These are phyloP conservation scores for Sonneratia alba DNA, from an alignment of 345 rosid genomes.

Conservation along the genomic window DNA sequence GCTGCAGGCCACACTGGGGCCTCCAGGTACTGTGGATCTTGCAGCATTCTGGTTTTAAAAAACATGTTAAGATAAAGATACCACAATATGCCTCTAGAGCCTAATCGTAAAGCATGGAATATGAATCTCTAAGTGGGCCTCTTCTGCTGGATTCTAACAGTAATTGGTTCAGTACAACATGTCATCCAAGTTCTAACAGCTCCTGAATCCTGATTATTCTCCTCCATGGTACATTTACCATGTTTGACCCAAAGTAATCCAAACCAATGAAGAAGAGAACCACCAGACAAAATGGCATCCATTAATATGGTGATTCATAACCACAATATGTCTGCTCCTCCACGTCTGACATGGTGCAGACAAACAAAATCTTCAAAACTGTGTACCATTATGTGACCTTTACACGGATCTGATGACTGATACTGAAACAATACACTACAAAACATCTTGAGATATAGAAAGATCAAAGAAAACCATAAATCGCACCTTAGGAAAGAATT, in stretches of 20 bases:
- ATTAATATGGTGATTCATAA: background rate
- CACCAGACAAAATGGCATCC: background rate
- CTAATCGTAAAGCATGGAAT: background rate
- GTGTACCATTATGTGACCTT: background rate
- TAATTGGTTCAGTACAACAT: background rate
- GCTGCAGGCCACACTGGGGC: constrained; percentile 88
- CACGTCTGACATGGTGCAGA: background rate
- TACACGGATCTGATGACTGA: background rate
- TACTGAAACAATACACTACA: background rate
- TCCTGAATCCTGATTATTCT: background rate
- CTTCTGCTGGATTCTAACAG: background rate
- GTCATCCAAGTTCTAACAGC: background rate
- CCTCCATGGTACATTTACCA: background rate
- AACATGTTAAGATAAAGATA: too few species aligned
- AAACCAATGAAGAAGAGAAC: background rate
- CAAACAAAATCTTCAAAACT: background rate
- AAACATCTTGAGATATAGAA: background rate
- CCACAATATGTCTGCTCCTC: background rate
- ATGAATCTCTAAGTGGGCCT: background rate
- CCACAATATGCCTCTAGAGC: background rate
- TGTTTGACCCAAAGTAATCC: background rate
- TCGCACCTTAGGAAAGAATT: constrained; percentile 82
- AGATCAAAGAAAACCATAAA: background rate
- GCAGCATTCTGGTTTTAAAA: constrained; percentile 57
- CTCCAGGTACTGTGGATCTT: constrained; percentile 80